phyloP scores from a whole-genome alignment of 148 eudicot genomes.

The Euryodendron excelsum region DNA sequence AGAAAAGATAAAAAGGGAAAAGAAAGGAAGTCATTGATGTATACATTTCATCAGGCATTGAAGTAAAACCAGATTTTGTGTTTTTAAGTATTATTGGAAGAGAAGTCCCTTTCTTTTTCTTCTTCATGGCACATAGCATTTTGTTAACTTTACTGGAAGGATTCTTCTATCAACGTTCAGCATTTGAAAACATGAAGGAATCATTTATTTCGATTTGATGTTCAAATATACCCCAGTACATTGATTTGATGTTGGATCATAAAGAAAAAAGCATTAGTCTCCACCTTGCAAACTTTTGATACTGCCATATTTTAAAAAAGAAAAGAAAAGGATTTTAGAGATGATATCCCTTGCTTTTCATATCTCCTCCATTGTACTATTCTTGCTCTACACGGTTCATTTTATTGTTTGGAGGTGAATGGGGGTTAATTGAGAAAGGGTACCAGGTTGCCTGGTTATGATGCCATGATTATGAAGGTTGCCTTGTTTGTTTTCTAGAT shows the following conservation, averaged over 20 bases:
- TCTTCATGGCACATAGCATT: background rate
- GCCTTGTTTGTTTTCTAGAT: constrained; percentile 69
- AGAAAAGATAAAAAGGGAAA: too few relatives aligned
- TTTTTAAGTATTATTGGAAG: background rate
- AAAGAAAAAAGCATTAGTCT: background rate
- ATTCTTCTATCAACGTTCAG: background rate
- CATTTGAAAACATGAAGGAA: background rate
- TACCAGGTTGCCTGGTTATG: constrained; percentile 24
- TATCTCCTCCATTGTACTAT: background rate
- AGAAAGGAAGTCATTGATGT: background rate
- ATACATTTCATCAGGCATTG: background rate
- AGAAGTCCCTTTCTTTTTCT: background rate
- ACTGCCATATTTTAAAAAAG: background rate
- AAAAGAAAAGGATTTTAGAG: too few relatives aligned
- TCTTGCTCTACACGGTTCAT: constrained; percentile 4
- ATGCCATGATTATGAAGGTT: constrained; percentile 55
- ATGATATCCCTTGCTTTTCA: constrained; percentile 1
- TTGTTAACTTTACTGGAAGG: background rate
- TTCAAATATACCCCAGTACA: background rate
- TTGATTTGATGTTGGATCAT: background rate
- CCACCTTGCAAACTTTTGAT: background rate
- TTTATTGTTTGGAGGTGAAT: constrained; percentile 3
- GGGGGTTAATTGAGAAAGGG: constrained; percentile 24
- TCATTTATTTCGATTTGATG: background rate
- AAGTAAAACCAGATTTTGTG: background rate